Percentiles rank a stretch among this genome's conserved stretches.
Evolutionary conservation across 805 yeast species (phyloP).

Genomic region (Suhomyces prunicola): DNA sequence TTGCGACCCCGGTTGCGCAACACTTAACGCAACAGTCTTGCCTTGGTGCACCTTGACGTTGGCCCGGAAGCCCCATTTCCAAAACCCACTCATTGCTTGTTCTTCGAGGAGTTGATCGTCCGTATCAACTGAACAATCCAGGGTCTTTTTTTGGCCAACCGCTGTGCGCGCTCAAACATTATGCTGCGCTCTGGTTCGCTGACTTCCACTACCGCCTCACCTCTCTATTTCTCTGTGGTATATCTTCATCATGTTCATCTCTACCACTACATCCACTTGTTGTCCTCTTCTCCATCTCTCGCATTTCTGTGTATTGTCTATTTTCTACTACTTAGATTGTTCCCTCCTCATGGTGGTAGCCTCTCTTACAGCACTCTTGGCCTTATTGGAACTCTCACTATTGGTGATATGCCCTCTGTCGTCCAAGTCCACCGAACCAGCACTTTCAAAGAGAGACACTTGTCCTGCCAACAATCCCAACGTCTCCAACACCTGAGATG

Average conservation of each 20-base stretch:
- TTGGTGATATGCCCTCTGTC: conserved; percentile 68
- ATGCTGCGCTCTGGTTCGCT: too few species aligned
- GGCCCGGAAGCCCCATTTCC: conserved; percentile 41
- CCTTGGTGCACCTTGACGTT: conserved; percentile 24
- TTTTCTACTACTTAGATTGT: not conserved
- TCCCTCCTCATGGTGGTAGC: conserved; percentile 7
- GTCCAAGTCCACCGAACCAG: conserved; percentile 72
- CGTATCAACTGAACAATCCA: not conserved
- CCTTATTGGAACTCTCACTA: conserved; percentile 43
- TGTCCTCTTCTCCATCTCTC: too few species aligned
- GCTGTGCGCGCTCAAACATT: too few species aligned
- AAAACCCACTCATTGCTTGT: conserved; percentile 10
- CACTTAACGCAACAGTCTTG: conserved; percentile 12
- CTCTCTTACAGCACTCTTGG: conserved; percentile 37
- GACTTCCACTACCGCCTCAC: too few species aligned
- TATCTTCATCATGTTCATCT: too few species aligned
- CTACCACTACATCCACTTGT: too few species aligned
- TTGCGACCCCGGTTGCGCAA: conserved; percentile 6
- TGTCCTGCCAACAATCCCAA: conserved; percentile 77
- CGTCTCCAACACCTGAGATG: conserved; percentile 79
- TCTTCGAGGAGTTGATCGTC: too few species aligned
- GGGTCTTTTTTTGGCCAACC: not conserved
- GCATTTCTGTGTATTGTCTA: too few species aligned
- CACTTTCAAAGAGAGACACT: conserved; percentile 73
- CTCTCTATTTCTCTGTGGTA: too few species aligned